These are phyloP conservation scores for Gastrodia elata DNA, from an alignment of 106 monocot species.

Conservation along the genomic window DNA sequence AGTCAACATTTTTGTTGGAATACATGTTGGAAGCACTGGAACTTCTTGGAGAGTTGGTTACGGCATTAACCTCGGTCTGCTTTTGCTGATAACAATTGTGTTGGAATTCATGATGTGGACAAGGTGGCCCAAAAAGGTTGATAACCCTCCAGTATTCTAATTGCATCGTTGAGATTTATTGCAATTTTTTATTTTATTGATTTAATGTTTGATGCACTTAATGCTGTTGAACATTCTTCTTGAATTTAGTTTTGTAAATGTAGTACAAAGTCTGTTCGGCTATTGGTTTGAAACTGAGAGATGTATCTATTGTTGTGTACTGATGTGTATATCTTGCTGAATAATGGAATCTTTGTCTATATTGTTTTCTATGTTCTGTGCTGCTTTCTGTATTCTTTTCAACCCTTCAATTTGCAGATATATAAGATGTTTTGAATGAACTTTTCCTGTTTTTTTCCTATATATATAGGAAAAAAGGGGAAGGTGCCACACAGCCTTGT, in stretches of 20 bases:
- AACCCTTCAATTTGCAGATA: background rate
- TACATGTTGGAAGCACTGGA: slow-evolving; percentile 57
- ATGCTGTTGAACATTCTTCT: too few relatives aligned
- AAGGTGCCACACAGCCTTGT: too few relatives aligned
- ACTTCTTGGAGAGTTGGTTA: slow-evolving; percentile 74
- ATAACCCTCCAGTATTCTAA: slow-evolving; percentile 21
- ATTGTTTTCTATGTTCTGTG: background rate
- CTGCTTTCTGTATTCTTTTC: background rate
- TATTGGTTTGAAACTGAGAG: background rate
- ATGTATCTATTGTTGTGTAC: background rate
- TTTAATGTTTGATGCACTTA: background rate
- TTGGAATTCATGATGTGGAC: slow-evolving; percentile 61
- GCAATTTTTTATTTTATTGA: background rate
- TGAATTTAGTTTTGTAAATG: background rate
- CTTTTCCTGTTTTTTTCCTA: too few relatives aligned
- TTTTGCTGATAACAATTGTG: slow-evolving; percentile 30
- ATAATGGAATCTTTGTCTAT: background rate
- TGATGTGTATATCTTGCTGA: background rate
- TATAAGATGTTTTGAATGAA: too few relatives aligned
- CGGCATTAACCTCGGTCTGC: slow-evolving; percentile 42
- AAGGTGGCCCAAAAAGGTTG: slow-evolving; percentile 36
- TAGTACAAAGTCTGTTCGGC: background rate
- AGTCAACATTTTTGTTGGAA: slow-evolving; percentile 71
- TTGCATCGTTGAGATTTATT: background rate
- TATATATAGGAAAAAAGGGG: too few relatives aligned